These are phyloP conservation scores for Syzygium malaccense DNA, from an alignment of 441 rosid genomes.

Conservation along the genomic window DNA sequence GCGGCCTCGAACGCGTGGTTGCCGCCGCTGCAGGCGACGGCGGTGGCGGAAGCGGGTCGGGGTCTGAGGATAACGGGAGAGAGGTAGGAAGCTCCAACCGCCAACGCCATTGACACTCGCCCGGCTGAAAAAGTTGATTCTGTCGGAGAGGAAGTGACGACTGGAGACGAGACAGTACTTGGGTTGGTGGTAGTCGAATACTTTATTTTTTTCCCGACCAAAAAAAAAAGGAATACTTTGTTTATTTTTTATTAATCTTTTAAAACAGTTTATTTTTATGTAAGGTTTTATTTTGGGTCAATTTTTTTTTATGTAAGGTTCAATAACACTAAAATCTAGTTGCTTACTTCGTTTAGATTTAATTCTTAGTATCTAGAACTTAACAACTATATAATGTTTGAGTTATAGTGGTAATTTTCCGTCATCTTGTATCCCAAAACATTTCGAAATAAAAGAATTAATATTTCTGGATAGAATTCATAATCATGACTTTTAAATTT, in stretches of 20 bases:
- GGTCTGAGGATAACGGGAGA: constrained; percentile 31
- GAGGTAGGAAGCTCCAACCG: constrained; percentile 16
- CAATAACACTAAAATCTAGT: not conserved
- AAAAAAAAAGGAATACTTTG: too few species aligned
- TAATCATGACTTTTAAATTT: not conserved
- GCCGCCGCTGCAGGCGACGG: not conserved
- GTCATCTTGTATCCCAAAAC: too few species aligned
- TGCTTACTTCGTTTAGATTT: not conserved
- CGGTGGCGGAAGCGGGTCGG: not conserved
- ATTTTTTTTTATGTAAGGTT: not conserved
- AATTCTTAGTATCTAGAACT: not conserved
- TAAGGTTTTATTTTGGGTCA: too few species aligned
- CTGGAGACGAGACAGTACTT: not conserved
- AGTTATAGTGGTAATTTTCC: too few species aligned
- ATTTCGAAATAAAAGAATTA: too few species aligned
- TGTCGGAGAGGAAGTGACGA: not conserved
- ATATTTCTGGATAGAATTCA: too few species aligned
- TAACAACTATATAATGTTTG: too few species aligned
- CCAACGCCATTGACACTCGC: constrained; percentile 26
- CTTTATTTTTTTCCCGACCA: not conserved
- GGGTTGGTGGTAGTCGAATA: not conserved
- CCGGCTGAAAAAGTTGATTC: not conserved
- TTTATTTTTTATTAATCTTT: too few species aligned
- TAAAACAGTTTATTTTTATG: too few species aligned
- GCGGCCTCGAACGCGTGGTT: constrained; percentile 35